Evolutionary conservation across 2,329 filamentous ascomycete species (phyloP), one percentile per base, ranked within the genome.

Genomic region (Monosporascus sp.): DNA sequence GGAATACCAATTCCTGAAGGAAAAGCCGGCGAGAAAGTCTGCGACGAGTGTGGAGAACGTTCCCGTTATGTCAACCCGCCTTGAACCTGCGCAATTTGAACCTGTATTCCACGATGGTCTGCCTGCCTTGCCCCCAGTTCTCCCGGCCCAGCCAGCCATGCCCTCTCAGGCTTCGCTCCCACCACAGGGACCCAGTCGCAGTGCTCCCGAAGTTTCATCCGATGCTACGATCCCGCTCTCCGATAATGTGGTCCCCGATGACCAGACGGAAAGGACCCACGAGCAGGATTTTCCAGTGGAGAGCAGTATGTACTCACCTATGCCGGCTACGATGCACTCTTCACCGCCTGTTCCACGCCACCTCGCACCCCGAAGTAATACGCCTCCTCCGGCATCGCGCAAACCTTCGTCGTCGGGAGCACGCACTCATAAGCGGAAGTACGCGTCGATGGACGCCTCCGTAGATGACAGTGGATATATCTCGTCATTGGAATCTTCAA

Each of bases 401-500:
- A 78, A 83, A 47, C 74, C 79, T 38, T 74, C 79, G 39, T 85
- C 85, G 20, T 88, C 88, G n/a, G 79, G 79, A 44, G 74, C 77
- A 49, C 84, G 83, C 49, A 82, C 84, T 39, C 85, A 86, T 60
- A 90, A 89, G 72, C 86, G 88, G 60, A 93, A 90, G 69, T 83
- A 88, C 63, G 82, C 82, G 31, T 86, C 88, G 14, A 86, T 95
- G 76, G 90, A 89, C 49, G 61, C 62, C 18, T 60, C 63, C 15
- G 45, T 66, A 36, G 65, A 82, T 64, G 94, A 99, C 70, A 97
- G 93, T 67, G 94, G 94, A 41, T 99, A 97, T 71, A 96, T 96
- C 68, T 97, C 94, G 1, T 97, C 92, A 0, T 80, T 97, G 18
- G 92, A 97, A 62, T 97, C 94, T 3, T 97, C 94, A 0, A 90